Base-by-base conservation (phyloP, 2,329 filamentous ascomycete genomes). In the Fusarium domesticum region DNA sequence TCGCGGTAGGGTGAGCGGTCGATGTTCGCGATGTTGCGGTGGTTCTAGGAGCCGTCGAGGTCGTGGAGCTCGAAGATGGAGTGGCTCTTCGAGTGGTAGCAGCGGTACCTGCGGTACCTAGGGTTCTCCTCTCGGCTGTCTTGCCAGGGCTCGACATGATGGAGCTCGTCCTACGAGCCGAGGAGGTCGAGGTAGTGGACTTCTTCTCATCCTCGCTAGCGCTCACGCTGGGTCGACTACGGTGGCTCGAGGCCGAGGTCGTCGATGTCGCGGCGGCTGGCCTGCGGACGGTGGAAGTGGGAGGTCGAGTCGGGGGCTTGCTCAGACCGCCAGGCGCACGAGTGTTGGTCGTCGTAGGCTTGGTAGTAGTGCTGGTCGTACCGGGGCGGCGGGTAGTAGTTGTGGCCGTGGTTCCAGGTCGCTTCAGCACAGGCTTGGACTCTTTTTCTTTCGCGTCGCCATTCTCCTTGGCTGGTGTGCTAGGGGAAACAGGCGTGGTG, bases 141-240 rank as follows among this genome's bases (percentile, higher is more conserved):
- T 66, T 65, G 47, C 59, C 54, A 6, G 66, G 64, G 56, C 68
- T 70, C 18, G 69, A 66, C 43, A 69, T 63, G 18, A 72, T 61
- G n/a, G 68, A 64, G 42, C 72, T 76, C 15, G 71, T 66, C 50
- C 73, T 68, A 39, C 73, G 67, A 15, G 70, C 63, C 18, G 69
- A 63, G 15, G 59, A 50, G 30, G 66, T 62, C 6, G 66, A 66
- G 47, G 71, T 57, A 17, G 59, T 62, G 4, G 71, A 61, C 57
- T 68, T 74, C 64, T 70, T 74, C 46, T 77, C 75, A 53, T 77
- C 75, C 48, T 77, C 74, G 43, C 73, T 74, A 39, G 70, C 68
- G 47, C 74, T 76, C 40, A 73, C 65, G 39, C 70, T 73, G 28
- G 73, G 66, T n/a, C 71, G 71, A 36, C 72, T 70, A 50, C 65